Percentiles rank a stretch among this genome's conserved stretches.
These are phyloP conservation scores for Spiromastix sp. DNA, from an alignment of 2,329 filamentous ascomycete species.

Conservation along the genomic window DNA sequence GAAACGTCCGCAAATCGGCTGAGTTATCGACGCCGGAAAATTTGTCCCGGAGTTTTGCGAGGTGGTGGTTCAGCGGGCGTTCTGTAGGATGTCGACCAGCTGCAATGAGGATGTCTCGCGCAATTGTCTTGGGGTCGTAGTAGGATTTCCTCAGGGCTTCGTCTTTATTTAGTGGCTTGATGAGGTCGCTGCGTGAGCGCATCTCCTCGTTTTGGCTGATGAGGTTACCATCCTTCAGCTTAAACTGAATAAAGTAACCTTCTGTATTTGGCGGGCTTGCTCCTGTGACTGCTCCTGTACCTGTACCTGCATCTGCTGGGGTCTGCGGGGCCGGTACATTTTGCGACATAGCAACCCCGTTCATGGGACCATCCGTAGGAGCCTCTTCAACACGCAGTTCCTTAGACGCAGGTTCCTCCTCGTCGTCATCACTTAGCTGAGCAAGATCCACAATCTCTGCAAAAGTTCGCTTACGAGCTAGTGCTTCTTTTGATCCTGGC, in stretches of 20 bases:
- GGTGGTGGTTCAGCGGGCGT: slow-evolving; percentile 48
- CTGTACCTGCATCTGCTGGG: neutral
- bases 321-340: neutral
- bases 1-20: slow-evolving; percentile 47
- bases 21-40: slow-evolving; percentile 33
- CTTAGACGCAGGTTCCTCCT: slow-evolving; percentile 22
- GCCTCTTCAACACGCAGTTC: slow-evolving; percentile 7
- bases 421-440: slow-evolving; percentile 35
- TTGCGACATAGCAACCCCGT: neutral
- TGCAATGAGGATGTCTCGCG: slow-evolving; percentile 52
- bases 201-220: slow-evolving; percentile 6
- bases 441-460: slow-evolving; percentile 46
- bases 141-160: slow-evolving; percentile 35
- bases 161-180: slow-evolving; percentile 32
- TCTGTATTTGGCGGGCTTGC: neutral
- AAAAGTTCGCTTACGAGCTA: slow-evolving; percentile 45
- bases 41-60: slow-evolving; percentile 37
- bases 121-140: slow-evolving; percentile 54
- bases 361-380: slow-evolving; percentile 1
- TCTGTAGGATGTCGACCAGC: slow-evolving; percentile 52
- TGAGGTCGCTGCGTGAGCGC: slow-evolving; percentile 25
- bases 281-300: neutral
- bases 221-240: slow-evolving; percentile 3
- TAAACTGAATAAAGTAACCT: slow-evolving; percentile 5
- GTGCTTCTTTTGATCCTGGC: slow-evolving; percentile 41